Evolutionary conservation across 1,284 basidiomycete species (phyloP), one percentile per base, ranked within the genome.

Genomic region (Sparassis latifolia): DNA sequence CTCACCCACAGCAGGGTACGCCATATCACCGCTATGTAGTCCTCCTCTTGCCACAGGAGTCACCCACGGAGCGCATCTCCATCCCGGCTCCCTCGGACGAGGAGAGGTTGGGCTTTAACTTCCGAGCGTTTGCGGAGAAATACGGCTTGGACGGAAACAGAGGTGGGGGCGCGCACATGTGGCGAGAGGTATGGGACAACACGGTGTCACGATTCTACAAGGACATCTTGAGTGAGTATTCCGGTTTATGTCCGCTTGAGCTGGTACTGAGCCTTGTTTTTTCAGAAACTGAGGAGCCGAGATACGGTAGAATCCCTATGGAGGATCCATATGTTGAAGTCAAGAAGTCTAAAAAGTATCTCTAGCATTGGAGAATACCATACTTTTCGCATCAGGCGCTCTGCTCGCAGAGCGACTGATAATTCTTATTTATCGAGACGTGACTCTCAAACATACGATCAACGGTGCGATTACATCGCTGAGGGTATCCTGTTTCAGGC

Each of bases 11-110:
- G 62, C 76, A 77, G 33, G 92, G 92, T 43, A 86, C 90, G 4
- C 81, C 81, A 0, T 92, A 92, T 69, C 92, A 95, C 69, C 86
- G 93, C 50, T 95, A 94, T 67, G 82, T 83, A 2, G 60, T 85
- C 30, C 69, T 95, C 27, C 72, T 95, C 31, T 76, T 94, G 46
- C 84, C 83, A n/a, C 92, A 96, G 59, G 57, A 63, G 32, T 64
- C 71, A 0, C 58, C 67, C 0, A 60, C 66, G 4, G 56, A 65
- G 45, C 67, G 68, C 12, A 64, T 78, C 12, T 59, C 67, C n/a
- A 63, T 74, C 28, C 72, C 72, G 10, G 60, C 66, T 5, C 53
- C 73, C 12, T 55, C 65, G 6, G 65, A 62, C 38, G 58, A 67
- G 2, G 68, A 74, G 29, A 77, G 88, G 31, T 65, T 70, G 5